Evolutionary conservation across 139 green algal species (phyloP).

Genomic region (Edaphochlamys debaryana): DNA sequence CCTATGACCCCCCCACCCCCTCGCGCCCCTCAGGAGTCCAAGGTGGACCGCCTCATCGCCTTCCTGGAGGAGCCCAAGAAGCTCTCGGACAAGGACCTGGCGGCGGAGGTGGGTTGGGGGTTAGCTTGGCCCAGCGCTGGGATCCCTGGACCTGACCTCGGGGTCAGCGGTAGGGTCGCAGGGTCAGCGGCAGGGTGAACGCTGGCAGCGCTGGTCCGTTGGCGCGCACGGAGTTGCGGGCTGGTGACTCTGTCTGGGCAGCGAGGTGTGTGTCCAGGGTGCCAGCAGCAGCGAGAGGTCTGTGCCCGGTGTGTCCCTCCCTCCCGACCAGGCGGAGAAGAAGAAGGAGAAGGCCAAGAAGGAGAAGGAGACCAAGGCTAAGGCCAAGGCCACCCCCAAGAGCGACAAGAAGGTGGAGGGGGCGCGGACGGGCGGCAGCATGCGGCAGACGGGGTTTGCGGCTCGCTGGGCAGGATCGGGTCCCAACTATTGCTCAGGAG

Average conservation of each 20-base stretch:
- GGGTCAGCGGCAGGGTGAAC: no score
- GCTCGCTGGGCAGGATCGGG: neutral
- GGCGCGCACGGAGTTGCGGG: no score
- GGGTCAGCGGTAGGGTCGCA: no score
- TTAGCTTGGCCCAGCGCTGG: neutral
- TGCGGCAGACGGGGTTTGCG: no score
- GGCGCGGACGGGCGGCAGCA: neutral
- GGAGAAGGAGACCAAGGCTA: conserved; percentile 54
- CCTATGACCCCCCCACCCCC: no score
- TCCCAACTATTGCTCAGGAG: neutral
- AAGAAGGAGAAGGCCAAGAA: conserved; percentile 64
- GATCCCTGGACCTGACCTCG: neutral
- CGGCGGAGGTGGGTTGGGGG: conserved; percentile 55
- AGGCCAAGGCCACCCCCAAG: conserved; percentile 14
- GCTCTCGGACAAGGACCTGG: conserved; percentile 69
- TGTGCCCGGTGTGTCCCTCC: no score
- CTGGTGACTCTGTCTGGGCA: no score
- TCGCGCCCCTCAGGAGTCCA: conserved; percentile 72
- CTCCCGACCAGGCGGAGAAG: no score
- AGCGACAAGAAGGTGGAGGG: conserved; percentile 2
- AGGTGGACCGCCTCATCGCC: conserved; percentile 66
- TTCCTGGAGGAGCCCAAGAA: conserved; percentile 72
- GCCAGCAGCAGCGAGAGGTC: neutral
- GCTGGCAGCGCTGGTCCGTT: no score
- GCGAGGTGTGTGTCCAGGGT: neutral